A percentile compares a stretch with the other conserved stretches of the same genome.
These are phyloP conservation scores for Clohesyomyces aquaticus DNA, from an alignment of 495 filamentous ascomycete species.

Conservation along the genomic window DNA sequence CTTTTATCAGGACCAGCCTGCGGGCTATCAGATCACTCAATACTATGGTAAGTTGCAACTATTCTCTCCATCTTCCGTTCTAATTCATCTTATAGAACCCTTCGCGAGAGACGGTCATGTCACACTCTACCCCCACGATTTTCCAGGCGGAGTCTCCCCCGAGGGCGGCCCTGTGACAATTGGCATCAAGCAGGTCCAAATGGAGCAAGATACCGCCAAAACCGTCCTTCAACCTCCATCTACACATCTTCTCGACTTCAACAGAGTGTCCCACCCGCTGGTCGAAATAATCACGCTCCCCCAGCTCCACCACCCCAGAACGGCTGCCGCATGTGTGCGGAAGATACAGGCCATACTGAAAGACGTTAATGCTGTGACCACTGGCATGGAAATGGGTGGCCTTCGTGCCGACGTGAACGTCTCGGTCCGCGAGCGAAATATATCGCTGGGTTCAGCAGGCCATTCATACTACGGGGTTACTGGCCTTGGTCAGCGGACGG, in stretches of 20 bases:
- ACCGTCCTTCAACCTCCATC: slow-evolving; percentile 75
- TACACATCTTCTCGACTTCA: slow-evolving; percentile 87
- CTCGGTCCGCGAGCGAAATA: slow-evolving; percentile 66
- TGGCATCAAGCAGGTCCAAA: slow-evolving; percentile 88
- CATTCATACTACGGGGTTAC: slow-evolving; percentile 58
- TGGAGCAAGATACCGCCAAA: slow-evolving; percentile 98
- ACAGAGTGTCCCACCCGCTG: slow-evolving; percentile 85
- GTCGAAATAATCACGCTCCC: slow-evolving; percentile 95
- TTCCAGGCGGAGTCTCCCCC: slow-evolving; percentile 65
- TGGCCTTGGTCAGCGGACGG: slow-evolving; percentile 81
- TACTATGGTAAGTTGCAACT: slow-evolving; percentile 80
- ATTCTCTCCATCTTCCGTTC: too few species aligned
- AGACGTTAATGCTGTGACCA: slow-evolving; percentile 76
- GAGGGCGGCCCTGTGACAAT: slow-evolving; percentile 70
- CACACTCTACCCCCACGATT: slow-evolving; percentile 69
- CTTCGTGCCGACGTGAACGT: slow-evolving; percentile 95
- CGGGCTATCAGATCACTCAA: slow-evolving; percentile 97
- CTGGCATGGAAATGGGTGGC: slow-evolving; percentile 92
- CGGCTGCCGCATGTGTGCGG: slow-evolving; percentile 81
- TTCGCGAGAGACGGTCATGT: slow-evolving; percentile 80
- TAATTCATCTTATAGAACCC: slow-evolving; percentile 56
- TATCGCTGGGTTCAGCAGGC: slow-evolving; percentile 43
- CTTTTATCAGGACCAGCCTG: slow-evolving; percentile 96
- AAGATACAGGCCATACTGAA: slow-evolving; percentile 87
- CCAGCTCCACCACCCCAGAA: slow-evolving; percentile 78